phyloP scores from a whole-genome alignment of 805 yeast species.

The Saccharomycopsis schoenii region DNA sequence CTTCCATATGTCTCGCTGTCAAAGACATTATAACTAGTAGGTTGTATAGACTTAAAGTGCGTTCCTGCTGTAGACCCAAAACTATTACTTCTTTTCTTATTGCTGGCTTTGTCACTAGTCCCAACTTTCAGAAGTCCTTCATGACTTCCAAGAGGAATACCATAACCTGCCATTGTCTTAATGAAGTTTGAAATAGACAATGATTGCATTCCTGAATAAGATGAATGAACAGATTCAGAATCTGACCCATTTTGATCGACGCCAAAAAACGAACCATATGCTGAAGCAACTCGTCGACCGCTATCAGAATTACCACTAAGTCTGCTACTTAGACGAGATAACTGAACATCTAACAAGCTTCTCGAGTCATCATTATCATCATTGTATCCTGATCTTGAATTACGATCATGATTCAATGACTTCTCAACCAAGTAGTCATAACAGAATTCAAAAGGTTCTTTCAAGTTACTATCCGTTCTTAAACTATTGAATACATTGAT shows the following conservation, averaged over 20 bases:
- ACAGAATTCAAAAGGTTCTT: constrained; percentile 16
- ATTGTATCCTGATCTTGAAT: not conserved
- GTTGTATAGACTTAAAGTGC: constrained; percentile 7
- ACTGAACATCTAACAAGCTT: not conserved
- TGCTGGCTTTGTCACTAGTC: not conserved
- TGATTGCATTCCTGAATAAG: constrained; percentile 1
- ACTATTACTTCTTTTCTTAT: not conserved
- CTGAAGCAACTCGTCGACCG: constrained; percentile 6
- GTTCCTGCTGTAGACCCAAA: not conserved
- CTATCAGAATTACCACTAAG: not conserved
- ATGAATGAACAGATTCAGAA: not conserved
- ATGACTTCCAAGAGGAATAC: not conserved
- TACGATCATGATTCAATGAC: not conserved
- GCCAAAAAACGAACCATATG: constrained; percentile 6
- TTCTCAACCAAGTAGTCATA: constrained; percentile 14
- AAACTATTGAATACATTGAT: constrained; percentile 27
- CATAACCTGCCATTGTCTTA: constrained; percentile 11
- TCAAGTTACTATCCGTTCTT: constrained; percentile 21
- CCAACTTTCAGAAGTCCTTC: not conserved
- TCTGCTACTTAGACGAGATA: not conserved
- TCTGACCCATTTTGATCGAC: not conserved
- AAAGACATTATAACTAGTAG: constrained; percentile 2
- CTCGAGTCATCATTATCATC: not conserved
- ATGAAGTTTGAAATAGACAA: constrained; percentile 10
- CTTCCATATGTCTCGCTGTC: constrained; percentile 5